Percentiles rank a stretch among this genome's conserved stretches.
phyloP scores from a whole-genome alignment of 2,329 filamentous ascomycete genomes.

The Graphium sp. region DNA sequence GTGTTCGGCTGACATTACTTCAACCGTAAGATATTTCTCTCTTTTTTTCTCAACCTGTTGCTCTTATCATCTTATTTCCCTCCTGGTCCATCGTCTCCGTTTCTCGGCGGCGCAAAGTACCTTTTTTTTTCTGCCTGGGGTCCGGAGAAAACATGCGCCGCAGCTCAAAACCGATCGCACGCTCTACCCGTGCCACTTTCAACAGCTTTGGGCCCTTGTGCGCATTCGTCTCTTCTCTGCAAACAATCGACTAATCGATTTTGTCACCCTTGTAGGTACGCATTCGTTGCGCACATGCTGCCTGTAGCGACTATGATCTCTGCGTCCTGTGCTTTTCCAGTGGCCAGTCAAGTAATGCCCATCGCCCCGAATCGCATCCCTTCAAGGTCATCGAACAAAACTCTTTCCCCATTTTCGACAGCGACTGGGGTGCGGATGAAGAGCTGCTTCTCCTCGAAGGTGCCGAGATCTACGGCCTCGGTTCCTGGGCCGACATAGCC shows the following conservation, averaged over 20 bases:
- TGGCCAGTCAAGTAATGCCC: constrained; percentile 63
- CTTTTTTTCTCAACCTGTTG: constrained; percentile 1
- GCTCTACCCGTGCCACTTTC: too few relatives aligned
- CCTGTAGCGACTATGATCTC: constrained; percentile 88
- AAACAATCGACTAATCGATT: too few relatives aligned
- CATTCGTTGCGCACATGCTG: constrained; percentile 71
- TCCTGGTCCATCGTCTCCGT: constrained; percentile 1
- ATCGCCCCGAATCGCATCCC: constrained; percentile 72
- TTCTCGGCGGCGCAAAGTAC: too few relatives aligned
- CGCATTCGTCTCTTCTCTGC: too few relatives aligned
- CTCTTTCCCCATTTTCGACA: constrained; percentile 88
- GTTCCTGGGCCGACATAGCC: constrained; percentile 94
- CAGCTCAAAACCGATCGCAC: too few relatives aligned
- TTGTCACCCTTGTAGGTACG: constrained; percentile 57
- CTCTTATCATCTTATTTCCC: not conserved
- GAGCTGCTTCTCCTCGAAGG: constrained; percentile 88
- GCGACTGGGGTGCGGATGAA: constrained; percentile 94
- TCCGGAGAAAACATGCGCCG: too few relatives aligned
- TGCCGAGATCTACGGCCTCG: constrained; percentile 87
- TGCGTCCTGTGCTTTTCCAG: constrained; percentile 89
- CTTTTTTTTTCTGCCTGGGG: too few relatives aligned
- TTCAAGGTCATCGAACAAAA: constrained; percentile 96
- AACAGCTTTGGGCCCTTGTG: too few relatives aligned
- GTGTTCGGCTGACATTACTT: constrained; percentile 91
- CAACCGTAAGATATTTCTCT: constrained; percentile 50